Base-by-base conservation (phyloP, 768 basidiomycete genomes). In the Phylloporus sp. region DNA sequence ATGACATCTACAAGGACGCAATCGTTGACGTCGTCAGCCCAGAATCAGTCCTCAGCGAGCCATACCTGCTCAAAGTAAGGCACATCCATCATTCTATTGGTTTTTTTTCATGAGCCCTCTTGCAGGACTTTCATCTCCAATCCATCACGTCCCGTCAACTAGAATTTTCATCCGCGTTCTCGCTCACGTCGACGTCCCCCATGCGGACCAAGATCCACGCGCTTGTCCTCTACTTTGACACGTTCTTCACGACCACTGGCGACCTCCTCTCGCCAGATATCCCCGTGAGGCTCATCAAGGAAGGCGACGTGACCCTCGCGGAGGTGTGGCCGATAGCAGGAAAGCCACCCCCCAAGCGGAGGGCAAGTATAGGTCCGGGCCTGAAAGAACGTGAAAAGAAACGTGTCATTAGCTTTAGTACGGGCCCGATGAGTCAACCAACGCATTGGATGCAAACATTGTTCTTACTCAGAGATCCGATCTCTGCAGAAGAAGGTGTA, bases 381-480 rank as follows among this genome's bases (percentile, higher is more conserved):
- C 55, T 72, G 9, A 75, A 74, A 59, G 76, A 76, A 51, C 73
- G 71, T 32, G 73, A 69, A 47, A 62, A 68, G 13, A 63, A 61
- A 18, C 60, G 54, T 15, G 65, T 83, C 8, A 81, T 78, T 6
- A 91, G 88, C 66, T 91, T 99, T 70, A 95, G 91, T 59, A 98
- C 95, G 0, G 91, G 95, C 0, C 94, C 95, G 10, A 72, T 72
- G 59, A 94, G 90, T 51, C 80, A 81, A 22, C 83, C 91, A 10
- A 98, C 95, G 24, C 95, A 99, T 67, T 98, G 95, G 95, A 94
- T 93, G 66, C 95, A 99, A 65, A 93, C 95, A 0, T 60, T 92
- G 3, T 97, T 99, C 70, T 69, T 98, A 58, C 75, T 99, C 51
- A 74, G 80, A 41, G 83, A 93, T 49, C 88, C 91, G 0, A 80